Evolutionary conservation across 768 basidiomycete genomes (phyloP), one percentile per base, ranked within the genome.

Genomic region (Auricularia sp.): DNA sequence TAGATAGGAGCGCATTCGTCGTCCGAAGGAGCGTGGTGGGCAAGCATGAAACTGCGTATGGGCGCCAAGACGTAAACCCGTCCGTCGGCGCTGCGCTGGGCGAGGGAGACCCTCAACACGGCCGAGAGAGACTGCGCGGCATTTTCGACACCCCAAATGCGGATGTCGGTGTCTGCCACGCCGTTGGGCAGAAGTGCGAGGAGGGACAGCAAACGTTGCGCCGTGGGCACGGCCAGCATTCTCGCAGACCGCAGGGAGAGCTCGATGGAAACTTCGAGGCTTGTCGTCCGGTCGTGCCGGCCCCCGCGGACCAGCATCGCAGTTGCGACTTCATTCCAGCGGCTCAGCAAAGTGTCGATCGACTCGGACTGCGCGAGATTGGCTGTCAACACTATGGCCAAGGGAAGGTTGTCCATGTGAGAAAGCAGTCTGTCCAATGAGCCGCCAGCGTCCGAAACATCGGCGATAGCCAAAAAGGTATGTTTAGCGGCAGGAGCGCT

Each of bases 111-210:
- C 39, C 39, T 42, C 8, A 42, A 14, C 8, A 42, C 8, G 39
- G 12, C 39, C 39, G 39, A 14, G 8, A 42, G 12, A 7, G 39
- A 7, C 12, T 42, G 39, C 12, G 39, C 7, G 39, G 2, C 8
- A 7, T 42, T 8, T 42, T 42, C 39, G 39, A 42, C 39, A 42
- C 12, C 39, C 47, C 47, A 51, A 18, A 51, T 10, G 47, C 47
- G 21, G 1, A 70, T 64, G 42, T 69, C 60, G 11, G 42, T 62
- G 61, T 74, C 66, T 2, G 21, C 16, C 11, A 18, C 47, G 21
- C 72, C 74, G 61, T 73, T 70, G 1, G 76, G 76, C 7, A 77
- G 66, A 5, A 74, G 66, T 2, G 72, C 69, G 12, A 77, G 44
- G 11, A 71, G 47, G 44, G 72, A 70, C 11, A 77, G 68, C 5